phyloP scores from a whole-genome alignment of 306 rosid genomes.

The Sicyos baderoa region DNA sequence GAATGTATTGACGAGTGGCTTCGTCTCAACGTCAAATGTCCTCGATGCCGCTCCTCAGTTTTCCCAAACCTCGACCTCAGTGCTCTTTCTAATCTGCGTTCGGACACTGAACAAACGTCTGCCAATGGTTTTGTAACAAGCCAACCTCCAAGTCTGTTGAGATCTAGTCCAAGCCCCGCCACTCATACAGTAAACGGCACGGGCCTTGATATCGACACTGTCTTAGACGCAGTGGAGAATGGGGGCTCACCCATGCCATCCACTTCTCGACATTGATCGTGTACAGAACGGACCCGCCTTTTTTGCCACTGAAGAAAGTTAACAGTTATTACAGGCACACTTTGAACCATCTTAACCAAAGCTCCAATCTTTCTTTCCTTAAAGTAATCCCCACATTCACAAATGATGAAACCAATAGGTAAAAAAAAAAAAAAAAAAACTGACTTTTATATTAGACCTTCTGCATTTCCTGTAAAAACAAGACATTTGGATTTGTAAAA shows the following conservation, averaged over 20 bases:
- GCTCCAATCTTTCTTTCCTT: not conserved
- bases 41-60: slow-evolving; percentile 97
- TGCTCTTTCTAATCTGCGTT: slow-evolving; percentile 77
- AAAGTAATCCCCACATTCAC: not conserved
- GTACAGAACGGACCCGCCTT: slow-evolving; percentile 27
- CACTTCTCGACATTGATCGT: slow-evolving; percentile 26
- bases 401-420: not conserved
- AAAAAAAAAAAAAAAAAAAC: not conserved
- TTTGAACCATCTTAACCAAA: slow-evolving; percentile 25
- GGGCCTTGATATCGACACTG: slow-evolving; percentile 13
- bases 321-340: slow-evolving; percentile 22
- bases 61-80: slow-evolving; percentile 99
- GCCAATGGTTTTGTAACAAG: slow-evolving; percentile 53
- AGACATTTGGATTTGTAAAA: no score
- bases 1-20: slow-evolving; percentile 99
- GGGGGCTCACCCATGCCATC: slow-evolving; percentile 29
- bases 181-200: slow-evolving; percentile 28
- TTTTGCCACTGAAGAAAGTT: slow-evolving; percentile 22
- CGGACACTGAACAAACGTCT: slow-evolving; percentile 74
- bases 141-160: slow-evolving; percentile 63
- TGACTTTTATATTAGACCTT: not conserved
- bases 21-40: slow-evolving; percentile 93
- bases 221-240: slow-evolving; percentile 49
- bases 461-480: not conserved
- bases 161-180: slow-evolving; percentile 60